These are phyloP conservation scores for Oryza australiensis DNA, from an alignment of 176 grass and related monocot species.

Conservation along the genomic window DNA sequence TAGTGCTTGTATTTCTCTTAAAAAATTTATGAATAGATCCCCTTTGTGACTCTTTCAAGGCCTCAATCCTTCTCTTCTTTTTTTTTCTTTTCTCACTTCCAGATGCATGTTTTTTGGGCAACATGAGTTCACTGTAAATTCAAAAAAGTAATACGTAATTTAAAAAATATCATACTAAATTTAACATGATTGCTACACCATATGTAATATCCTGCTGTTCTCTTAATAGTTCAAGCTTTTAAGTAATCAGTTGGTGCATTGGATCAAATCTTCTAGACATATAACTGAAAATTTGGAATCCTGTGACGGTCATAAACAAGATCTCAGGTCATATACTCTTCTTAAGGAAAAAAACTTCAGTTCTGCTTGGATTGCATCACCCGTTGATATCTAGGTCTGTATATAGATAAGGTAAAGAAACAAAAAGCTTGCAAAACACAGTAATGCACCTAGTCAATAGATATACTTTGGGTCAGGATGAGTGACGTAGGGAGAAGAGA, in stretches of 20 bases:
- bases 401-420: conserved; percentile 27
- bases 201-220: conserved; percentile 3
- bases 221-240: conserved; percentile 7
- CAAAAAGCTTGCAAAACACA: conserved; percentile 1
- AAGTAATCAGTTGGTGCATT: neutral
- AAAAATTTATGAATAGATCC: too few relatives aligned
- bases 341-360: too few relatives aligned
- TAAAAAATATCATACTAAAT: too few relatives aligned
- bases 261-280: conserved; percentile 30
- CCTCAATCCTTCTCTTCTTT: too few relatives aligned
- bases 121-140: too few relatives aligned
- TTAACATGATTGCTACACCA: too few relatives aligned
- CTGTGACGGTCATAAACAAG: conserved; percentile 3
- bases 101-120: too few relatives aligned
- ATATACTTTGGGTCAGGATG: conserved; percentile 45
- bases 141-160: too few relatives aligned
- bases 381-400: neutral
- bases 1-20: too few relatives aligned
- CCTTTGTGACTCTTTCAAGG: too few relatives aligned
- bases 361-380: conserved; percentile 14
- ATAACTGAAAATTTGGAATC: conserved; percentile 34
- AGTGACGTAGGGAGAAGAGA: too few relatives aligned
- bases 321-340: neutral
- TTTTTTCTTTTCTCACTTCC: too few relatives aligned
- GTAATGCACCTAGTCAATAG: conserved; percentile 25